These are phyloP conservation scores for Corynascus novoguineensis DNA, from an alignment of 495 filamentous ascomycete genomes.

Conservation along the genomic window DNA sequence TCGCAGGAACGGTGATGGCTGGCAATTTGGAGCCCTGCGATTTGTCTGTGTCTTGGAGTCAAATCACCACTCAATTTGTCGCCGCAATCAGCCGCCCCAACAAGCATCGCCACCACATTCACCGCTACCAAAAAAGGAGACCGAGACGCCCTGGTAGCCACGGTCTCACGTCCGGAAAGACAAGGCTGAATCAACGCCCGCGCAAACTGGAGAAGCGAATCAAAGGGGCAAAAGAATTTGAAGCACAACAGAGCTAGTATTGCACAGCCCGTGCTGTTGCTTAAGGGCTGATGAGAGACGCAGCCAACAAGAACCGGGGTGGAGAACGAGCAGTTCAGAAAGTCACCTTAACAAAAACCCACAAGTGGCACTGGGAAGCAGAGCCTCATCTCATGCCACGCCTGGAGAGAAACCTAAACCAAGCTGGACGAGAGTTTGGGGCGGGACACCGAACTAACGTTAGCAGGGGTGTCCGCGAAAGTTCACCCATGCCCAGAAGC, in stretches of 20 bases:
- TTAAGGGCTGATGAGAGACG: neutral
- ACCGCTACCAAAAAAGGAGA: neutral
- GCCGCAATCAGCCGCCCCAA: neutral
- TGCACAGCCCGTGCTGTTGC: neutral
- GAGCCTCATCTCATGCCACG: neutral
- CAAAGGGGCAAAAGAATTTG: neutral
- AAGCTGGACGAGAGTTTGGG: no score
- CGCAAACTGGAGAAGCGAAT: neutral
- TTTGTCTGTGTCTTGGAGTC: neutral
- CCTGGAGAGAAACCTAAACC: no score
- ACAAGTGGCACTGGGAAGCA: neutral
- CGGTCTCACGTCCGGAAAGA: neutral
- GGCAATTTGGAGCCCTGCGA: neutral
- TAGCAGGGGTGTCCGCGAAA: neutral
- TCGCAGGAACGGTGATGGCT: neutral
- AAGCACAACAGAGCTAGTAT: no score
- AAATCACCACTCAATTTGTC: neutral
- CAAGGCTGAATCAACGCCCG: neutral
- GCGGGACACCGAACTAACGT: conserved; percentile 6
- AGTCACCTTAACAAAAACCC: no score
- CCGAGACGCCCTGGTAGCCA: neutral
- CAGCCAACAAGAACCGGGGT: neutral
- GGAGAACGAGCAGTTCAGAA: neutral
- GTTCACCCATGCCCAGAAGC: neutral
- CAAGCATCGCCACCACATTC: neutral